phyloP scores from a whole-genome alignment of 495 filamentous ascomycete species.

The Penicillium odoratum region DNA sequence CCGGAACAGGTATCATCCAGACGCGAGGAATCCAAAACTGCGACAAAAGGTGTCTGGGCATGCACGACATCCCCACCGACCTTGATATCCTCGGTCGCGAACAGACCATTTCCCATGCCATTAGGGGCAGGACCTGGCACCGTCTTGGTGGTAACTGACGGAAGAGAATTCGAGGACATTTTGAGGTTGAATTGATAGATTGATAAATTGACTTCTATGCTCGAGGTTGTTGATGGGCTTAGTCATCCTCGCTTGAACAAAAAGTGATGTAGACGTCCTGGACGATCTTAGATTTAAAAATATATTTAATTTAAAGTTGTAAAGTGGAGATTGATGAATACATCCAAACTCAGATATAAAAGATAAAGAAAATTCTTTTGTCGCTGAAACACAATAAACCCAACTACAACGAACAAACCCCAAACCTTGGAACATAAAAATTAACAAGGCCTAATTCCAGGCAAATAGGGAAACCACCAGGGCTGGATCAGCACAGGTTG shows the following conservation, averaged over 20 bases:
- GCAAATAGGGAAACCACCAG: conserved; percentile 4
- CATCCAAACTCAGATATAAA: conserved; percentile 1
- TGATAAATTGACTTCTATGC: neutral
- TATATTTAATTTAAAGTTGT: neutral
- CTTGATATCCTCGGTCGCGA: conserved; percentile 36
- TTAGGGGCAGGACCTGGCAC: conserved; percentile 25
- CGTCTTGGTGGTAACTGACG: conserved; percentile 31
- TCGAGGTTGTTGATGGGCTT: conserved; percentile 5
- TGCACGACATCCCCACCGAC: conserved; percentile 41
- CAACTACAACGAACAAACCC: conserved; percentile 16
- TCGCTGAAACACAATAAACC: conserved; percentile 31
- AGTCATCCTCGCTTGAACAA: conserved; percentile 11
- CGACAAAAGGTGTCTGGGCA: conserved; percentile 41
- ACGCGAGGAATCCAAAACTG: conserved; percentile 42
- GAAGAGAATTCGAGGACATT: conserved; percentile 25
- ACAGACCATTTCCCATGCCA: conserved; percentile 45
- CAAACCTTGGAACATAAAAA: neutral
- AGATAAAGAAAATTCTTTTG: conserved; percentile 24
- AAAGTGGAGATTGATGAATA: conserved; percentile 20
- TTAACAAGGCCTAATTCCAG: conserved; percentile 21
- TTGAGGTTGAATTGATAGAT: neutral
- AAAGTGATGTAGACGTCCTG: neutral
- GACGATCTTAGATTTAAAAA: no score
- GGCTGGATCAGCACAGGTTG: conserved; percentile 19
- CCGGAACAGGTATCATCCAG: conserved; percentile 46